Base-by-base conservation (phyloP, 306 rosid species). In the Coriaria nepalensis region DNA sequence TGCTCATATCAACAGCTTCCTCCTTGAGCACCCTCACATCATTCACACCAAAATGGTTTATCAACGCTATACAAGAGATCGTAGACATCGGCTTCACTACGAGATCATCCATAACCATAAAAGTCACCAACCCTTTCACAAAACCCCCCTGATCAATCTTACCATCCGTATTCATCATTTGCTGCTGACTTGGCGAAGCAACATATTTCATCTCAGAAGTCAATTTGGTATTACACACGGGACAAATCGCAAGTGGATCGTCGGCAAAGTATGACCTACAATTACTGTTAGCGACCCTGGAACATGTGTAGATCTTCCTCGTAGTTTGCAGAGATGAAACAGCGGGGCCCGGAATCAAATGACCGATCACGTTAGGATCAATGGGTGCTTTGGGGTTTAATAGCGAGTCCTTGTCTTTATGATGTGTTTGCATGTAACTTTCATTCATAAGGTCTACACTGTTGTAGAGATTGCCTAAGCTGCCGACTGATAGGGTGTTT, bases 81-180 rank as follows among this genome's bases (percentile, higher is more conserved):
- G 63, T 48, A 0, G 75, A 69, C 49, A 58, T 41, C 0, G 80
- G 73, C 15, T 45, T 53, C 14, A 69, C 73, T 4, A 9, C 68
- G 6, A 73, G 39, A 32, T 73, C 47, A 53, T 73, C 75, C 63
- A 48, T 60, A 5, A 73, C 56, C 72, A 73, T 64, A 45, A 59
- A 73, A 0, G 66, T 68, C 0, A 55, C 71, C 6, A 33, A 2
- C 4, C 49, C 74, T 43, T 38, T 63, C 47, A 73, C 71, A 34
- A 15, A 72, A 4, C 67, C 61, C 29, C 46, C 53, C 29, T 3
- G n/a, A n/a, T n/a, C 60, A 6, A 0, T 3, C 8, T 47, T 32
- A 6, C n/a, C 9, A 39, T 39, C 2, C 0, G n/a, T n/a, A n/a
- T 52, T 46, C 40, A 13, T 49, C 36, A 12, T 11, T 8, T 4